Conservation (phyloP, 2,329 filamentous ascomycete genomes). For the Aureobasidium sp. region DNA sequence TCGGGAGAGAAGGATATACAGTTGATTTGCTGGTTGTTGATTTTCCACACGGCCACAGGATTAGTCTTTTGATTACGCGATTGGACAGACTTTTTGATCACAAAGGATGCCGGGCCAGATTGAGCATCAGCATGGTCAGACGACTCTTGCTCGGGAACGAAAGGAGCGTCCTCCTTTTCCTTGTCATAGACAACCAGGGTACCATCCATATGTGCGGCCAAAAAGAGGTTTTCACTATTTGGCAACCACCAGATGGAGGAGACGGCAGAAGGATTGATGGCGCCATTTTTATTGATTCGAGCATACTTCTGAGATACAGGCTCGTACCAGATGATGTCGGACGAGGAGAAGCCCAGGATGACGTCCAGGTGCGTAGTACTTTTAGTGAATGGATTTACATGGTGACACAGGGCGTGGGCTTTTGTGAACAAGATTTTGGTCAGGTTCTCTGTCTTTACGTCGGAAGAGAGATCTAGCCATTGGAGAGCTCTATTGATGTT, state of each 20-base stretch:
- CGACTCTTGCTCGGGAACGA: slow-evolving; percentile 51
- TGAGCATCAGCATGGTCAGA: slow-evolving; percentile 28
- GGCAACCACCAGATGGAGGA: slow-evolving; percentile 89
- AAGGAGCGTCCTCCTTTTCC: slow-evolving; percentile 81
- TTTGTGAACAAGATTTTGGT: slow-evolving; percentile 97
- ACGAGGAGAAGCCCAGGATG: slow-evolving; percentile 90
- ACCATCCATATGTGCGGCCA: slow-evolving; percentile 88
- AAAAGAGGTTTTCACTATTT: slow-evolving; percentile 83
- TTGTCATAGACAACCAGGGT: slow-evolving; percentile 93
- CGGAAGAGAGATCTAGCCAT: slow-evolving; percentile 82
- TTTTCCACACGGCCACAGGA: slow-evolving; percentile 84
- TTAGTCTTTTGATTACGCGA: slow-evolving; percentile 92
- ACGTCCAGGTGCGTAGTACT: slow-evolving; percentile 74
- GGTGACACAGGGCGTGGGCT: slow-evolving; percentile 89
- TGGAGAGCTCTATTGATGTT: slow-evolving; percentile 95
- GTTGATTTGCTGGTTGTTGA: slow-evolving; percentile 85
- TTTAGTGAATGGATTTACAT: slow-evolving; percentile 79
- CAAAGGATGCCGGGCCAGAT: slow-evolving; percentile 41
- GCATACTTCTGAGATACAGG: slow-evolving; percentile 94
- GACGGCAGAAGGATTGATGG: slow-evolving; percentile 78
- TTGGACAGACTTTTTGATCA: slow-evolving; percentile 82
- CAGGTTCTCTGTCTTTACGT: slow-evolving; percentile 75
- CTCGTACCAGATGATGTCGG: slow-evolving; percentile 98
- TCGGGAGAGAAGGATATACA: slow-evolving; percentile 90
- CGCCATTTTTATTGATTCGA: slow-evolving; percentile 89